These are phyloP conservation scores for Vigna mungo DNA, from an alignment of 306 rosid genomes.

Conservation along the genomic window DNA sequence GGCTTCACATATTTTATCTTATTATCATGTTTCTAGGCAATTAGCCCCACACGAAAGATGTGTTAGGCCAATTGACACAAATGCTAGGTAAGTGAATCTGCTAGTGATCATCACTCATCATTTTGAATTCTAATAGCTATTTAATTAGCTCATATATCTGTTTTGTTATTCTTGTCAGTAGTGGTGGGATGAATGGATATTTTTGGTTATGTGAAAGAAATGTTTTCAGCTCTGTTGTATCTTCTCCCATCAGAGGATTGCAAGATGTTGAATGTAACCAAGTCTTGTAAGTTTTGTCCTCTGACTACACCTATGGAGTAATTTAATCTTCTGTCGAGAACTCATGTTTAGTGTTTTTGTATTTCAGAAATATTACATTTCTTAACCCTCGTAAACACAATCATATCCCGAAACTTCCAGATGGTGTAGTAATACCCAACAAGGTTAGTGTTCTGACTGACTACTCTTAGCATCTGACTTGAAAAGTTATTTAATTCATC, in stretches of 20 bases:
- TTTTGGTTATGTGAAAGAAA: conserved; percentile 74
- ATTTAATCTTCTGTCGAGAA: background rate
- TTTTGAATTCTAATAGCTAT: conserved; percentile 11
- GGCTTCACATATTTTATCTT: conserved; percentile 54
- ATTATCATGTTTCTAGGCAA: conserved; percentile 48
- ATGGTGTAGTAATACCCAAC: conserved; percentile 61
- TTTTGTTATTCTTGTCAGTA: conserved; percentile 41
- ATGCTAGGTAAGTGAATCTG: conserved; percentile 62
- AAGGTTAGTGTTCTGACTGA: conserved; percentile 55
- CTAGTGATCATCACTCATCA: conserved; percentile 11
- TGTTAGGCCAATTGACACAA: conserved; percentile 48
- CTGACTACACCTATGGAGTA: conserved; percentile 8
- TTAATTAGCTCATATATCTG: conserved; percentile 7
- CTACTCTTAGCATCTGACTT: conserved; percentile 14
- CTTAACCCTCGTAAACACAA: conserved; percentile 55
- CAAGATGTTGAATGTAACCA: conserved; percentile 59
- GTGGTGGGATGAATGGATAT: conserved; percentile 84
- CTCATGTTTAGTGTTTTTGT: conserved; percentile 37
- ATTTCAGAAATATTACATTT: conserved; percentile 67
- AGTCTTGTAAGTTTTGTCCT: conserved; percentile 68
- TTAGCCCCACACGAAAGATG: conserved; percentile 51
- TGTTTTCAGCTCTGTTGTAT: conserved; percentile 49
- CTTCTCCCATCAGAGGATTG: conserved; percentile 68
- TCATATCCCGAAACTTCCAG: conserved; percentile 69
- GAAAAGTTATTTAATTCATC: conserved; percentile 1